Evolutionary conservation across 73 alveolate genomes (phyloP).

Genomic region (Paramecium primaurelia): DNA sequence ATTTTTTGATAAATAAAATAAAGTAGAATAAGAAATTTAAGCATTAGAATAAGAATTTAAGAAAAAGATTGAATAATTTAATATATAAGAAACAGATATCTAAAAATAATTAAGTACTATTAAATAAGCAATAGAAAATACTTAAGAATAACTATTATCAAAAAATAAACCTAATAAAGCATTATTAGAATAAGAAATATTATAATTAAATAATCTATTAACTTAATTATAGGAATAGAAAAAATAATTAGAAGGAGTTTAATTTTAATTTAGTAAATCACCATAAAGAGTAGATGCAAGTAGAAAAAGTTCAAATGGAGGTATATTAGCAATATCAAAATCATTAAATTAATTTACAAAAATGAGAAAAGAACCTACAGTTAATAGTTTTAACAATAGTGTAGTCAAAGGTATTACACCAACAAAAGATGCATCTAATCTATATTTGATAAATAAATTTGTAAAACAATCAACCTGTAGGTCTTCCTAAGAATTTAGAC

Average conservation of each 20-base stretch:
- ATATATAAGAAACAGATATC: not conserved
- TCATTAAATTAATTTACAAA: slow-evolving; percentile 23
- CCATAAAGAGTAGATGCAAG: not conserved
- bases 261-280: not conserved
- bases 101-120: not conserved
- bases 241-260: not conserved
- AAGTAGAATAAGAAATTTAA: slow-evolving; percentile 32
- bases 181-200: slow-evolving; percentile 5
- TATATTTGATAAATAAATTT: slow-evolving; percentile 19
- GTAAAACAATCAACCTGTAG: not conserved
- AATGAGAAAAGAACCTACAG: slow-evolving; percentile 19
- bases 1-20: not conserved
- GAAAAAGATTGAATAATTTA: not conserved
- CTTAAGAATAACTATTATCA: not conserved
- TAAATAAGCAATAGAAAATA: not conserved
- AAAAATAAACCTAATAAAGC: slow-evolving; percentile 29
- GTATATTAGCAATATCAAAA: slow-evolving; percentile 21
- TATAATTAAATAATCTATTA: slow-evolving; percentile 5
- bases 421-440: slow-evolving; percentile 7
- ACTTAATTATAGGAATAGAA: slow-evolving; percentile 17
- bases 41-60: slow-evolving; percentile 22
- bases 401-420: slow-evolving; percentile 47
- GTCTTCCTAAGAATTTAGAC: not conserved
- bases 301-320: slow-evolving; percentile 37
- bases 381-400: not conserved